Conservation (phyloP, 2,329 filamentous ascomycete species). For the Aspergillus ustus region DNA sequence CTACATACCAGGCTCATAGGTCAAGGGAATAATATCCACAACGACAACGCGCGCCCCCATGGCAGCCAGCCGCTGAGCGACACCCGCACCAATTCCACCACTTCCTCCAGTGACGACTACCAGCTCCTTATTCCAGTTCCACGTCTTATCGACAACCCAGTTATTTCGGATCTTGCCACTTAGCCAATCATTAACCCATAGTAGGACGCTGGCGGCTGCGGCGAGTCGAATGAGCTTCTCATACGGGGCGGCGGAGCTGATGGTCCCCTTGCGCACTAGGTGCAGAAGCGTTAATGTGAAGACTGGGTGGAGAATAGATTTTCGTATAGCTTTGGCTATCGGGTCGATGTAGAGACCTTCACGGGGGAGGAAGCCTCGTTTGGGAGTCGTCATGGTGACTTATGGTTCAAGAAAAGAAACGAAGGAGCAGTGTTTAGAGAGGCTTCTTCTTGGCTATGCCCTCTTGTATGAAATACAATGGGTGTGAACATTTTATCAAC, state of each 20-base stretch:
- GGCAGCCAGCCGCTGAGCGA: slow-evolving; percentile 38
- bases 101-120: slow-evolving; percentile 53
- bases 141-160: slow-evolving; percentile 28
- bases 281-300: background rate
- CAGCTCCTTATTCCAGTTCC: slow-evolving; percentile 49
- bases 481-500: no score
- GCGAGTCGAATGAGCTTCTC: slow-evolving; percentile 2
- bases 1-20: slow-evolving; percentile 20
- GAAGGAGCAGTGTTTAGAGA: no score
- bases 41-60: slow-evolving; percentile 39
- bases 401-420: no score
- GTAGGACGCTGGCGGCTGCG: slow-evolving; percentile 13
- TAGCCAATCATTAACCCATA: slow-evolving; percentile 25
- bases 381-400: background rate
- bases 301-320: slow-evolving; percentile 21
- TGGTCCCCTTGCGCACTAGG: background rate
- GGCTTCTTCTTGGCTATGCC: no score
- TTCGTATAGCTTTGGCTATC: slow-evolving; percentile 14
- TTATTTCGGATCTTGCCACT: slow-evolving; percentile 25
- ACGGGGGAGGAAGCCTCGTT: slow-evolving; percentile 14
- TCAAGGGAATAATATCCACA: slow-evolving; percentile 39
- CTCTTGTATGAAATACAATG: no score
- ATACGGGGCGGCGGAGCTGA: background rate
- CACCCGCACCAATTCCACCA: slow-evolving; percentile 48
- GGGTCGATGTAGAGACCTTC: slow-evolving; percentile 31